Conservation (phyloP, 2,329 filamentous ascomycete genomes). For the Diaporthe velutina region DNA sequence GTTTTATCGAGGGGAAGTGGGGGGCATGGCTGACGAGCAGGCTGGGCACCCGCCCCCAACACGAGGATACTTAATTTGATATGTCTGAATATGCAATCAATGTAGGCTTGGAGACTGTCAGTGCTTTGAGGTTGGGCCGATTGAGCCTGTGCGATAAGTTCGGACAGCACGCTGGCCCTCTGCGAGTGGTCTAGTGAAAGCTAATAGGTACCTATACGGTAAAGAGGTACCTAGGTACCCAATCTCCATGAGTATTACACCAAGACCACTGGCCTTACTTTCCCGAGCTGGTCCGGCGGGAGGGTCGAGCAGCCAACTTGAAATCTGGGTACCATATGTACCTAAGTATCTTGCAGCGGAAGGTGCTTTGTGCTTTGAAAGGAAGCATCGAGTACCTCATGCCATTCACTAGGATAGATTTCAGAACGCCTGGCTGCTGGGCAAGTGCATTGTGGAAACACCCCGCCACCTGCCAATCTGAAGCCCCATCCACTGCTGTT, state of each 20-base stretch:
- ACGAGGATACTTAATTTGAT: neutral
- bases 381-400: no score
- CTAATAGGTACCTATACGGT: neutral
- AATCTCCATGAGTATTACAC: neutral
- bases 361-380: neutral
- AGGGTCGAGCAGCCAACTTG: neutral
- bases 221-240: neutral
- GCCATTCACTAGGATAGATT: neutral
- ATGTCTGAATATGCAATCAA: neutral
- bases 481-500: neutral
- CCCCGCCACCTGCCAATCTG: constrained; percentile 1
- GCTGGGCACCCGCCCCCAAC: neutral
- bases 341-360: neutral
- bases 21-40: neutral
- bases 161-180: neutral
- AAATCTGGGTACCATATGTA: neutral
- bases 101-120: neutral
- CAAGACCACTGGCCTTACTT: neutral
- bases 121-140: neutral
- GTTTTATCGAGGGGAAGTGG: neutral
- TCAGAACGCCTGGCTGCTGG: neutral
- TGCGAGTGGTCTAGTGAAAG: neutral
- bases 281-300: constrained; percentile 9
- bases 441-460: neutral
- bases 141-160: neutral